A percentile compares a stretch with the other conserved stretches of the same genome.
These are phyloP conservation scores for Furcasterigmium furcatum DNA, from an alignment of 2,329 filamentous ascomycete species.

Conservation along the genomic window DNA sequence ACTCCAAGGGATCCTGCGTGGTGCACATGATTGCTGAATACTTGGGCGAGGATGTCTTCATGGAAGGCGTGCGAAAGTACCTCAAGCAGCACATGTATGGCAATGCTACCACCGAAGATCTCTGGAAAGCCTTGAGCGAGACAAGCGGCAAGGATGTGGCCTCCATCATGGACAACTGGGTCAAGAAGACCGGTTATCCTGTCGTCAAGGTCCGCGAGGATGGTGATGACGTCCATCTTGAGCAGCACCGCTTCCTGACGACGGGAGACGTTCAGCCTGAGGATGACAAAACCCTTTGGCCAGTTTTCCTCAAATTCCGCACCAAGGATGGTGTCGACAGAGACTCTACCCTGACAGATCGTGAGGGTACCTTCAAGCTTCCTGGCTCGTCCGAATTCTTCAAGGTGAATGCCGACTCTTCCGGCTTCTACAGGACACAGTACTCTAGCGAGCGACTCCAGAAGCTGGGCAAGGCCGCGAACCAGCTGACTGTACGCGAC, in stretches of 20 bases:
- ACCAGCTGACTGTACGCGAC: conserved; percentile 82
- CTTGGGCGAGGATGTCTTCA: conserved; percentile 86
- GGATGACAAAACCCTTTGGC: conserved; percentile 84
- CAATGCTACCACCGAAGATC: conserved; percentile 86
- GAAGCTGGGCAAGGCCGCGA: conserved; percentile 86
- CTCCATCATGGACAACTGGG: conserved; percentile 93
- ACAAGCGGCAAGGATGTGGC: conserved; percentile 90
- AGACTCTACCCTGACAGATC: conserved; percentile 55
- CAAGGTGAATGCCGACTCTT: conserved; percentile 95
- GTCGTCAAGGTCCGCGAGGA: conserved; percentile 78
- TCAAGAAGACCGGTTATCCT: conserved; percentile 91
- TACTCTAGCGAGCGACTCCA: conserved; percentile 80
- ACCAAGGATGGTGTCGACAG: conserved; percentile 82
- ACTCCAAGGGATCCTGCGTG: conserved; percentile 94
- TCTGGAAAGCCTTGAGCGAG: conserved; percentile 84
- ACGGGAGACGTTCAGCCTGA: conserved; percentile 92
- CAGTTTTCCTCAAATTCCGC: conserved; percentile 82
- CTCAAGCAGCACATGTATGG: conserved; percentile 96
- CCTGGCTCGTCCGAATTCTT: conserved; percentile 81
- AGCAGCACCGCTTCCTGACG: conserved; percentile 92
- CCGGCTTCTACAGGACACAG: conserved; percentile 85
- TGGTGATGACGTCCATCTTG: conserved; percentile 74
- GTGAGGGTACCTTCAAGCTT: conserved; percentile 71
- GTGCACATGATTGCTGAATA: conserved; percentile 97
- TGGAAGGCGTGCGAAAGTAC: conserved; percentile 87